These are phyloP conservation scores for Venturia aucupariae DNA, from an alignment of 2,329 filamentous ascomycete genomes.

Conservation along the genomic window DNA sequence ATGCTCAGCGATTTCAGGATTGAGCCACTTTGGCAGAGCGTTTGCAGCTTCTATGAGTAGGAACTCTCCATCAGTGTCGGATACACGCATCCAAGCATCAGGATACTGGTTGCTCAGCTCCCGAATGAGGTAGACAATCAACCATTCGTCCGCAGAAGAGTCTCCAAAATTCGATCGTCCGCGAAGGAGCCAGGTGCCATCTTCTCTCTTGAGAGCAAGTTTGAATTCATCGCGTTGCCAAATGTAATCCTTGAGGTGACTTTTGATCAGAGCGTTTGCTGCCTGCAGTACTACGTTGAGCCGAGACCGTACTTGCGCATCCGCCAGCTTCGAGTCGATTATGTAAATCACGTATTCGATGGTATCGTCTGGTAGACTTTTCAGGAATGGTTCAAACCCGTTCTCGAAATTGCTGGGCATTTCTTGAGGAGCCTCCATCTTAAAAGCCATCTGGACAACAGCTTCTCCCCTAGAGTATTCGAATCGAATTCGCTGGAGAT, in stretches of 20 bases:
- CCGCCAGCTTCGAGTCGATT: constrained; percentile 46
- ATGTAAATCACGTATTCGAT: constrained; percentile 78
- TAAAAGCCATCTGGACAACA: too few relatives aligned
- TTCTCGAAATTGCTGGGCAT: constrained; percentile 58
- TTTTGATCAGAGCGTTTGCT: constrained; percentile 52
- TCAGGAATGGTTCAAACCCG: constrained; percentile 56
- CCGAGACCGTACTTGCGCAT: constrained; percentile 50
- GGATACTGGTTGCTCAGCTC: constrained; percentile 66
- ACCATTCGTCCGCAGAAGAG: constrained; percentile 94
- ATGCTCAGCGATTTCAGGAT: constrained; percentile 79
- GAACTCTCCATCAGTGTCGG: constrained; percentile 90
- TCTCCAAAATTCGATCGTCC: constrained; percentile 85
- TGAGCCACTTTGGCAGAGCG: constrained; percentile 79
- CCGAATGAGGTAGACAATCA: constrained; percentile 80
- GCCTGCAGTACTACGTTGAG: constrained; percentile 66
- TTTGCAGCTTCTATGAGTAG: constrained; percentile 89
- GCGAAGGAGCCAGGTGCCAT: constrained; percentile 53
- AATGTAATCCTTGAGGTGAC: constrained; percentile 73
- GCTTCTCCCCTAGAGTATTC: too few relatives aligned
- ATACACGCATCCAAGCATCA: constrained; percentile 71
- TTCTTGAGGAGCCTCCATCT: constrained; percentile 32
- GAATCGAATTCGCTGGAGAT: too few relatives aligned
- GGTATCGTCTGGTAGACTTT: constrained; percentile 67
- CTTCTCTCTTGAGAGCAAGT: constrained; percentile 52
- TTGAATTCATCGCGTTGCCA: constrained; percentile 84